phyloP scores from a whole-genome alignment of 169 alveolate genomes.

The Perkinsus olseni region DNA sequence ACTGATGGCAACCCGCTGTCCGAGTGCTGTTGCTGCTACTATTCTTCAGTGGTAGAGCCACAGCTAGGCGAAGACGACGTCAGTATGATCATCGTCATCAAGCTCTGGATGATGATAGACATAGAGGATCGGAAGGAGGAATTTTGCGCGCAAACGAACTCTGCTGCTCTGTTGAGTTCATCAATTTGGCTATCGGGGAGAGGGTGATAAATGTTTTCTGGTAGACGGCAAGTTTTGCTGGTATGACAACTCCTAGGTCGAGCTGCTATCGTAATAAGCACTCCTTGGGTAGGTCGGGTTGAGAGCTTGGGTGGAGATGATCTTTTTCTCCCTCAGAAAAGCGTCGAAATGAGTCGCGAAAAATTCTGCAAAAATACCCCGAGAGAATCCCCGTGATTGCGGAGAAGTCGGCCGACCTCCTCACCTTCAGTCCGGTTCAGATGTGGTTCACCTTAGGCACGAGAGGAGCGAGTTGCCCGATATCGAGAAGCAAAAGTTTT shows the following conservation, averaged over 20 bases:
- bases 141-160: background rate
- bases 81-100: background rate
- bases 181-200: background rate
- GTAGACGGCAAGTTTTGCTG: background rate
- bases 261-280: background rate
- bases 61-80: background rate
- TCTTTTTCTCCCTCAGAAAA: background rate
- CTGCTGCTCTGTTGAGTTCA: background rate
- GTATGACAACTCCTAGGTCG: background rate
- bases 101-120: background rate
- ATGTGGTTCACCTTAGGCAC: constrained; percentile 16
- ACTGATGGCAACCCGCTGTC: too few species aligned
- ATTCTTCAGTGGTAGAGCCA: background rate
- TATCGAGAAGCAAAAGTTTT: constrained; percentile 44
- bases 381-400: constrained; percentile 82
- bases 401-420: constrained; percentile 41
- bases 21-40: background rate
- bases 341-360: constrained; percentile 47
- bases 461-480: constrained; percentile 22
- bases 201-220: too few species aligned
- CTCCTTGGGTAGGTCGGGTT: background rate
- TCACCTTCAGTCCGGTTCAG: too few species aligned
- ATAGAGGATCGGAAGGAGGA: background rate
- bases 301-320: background rate
- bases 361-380: constrained; percentile 65